A percentile compares a stretch with the other conserved stretches of the same genome.
These are phyloP conservation scores for Hordeum marinum DNA, from an alignment of 176 grass and related monocot genomes.

Conservation along the genomic window DNA sequence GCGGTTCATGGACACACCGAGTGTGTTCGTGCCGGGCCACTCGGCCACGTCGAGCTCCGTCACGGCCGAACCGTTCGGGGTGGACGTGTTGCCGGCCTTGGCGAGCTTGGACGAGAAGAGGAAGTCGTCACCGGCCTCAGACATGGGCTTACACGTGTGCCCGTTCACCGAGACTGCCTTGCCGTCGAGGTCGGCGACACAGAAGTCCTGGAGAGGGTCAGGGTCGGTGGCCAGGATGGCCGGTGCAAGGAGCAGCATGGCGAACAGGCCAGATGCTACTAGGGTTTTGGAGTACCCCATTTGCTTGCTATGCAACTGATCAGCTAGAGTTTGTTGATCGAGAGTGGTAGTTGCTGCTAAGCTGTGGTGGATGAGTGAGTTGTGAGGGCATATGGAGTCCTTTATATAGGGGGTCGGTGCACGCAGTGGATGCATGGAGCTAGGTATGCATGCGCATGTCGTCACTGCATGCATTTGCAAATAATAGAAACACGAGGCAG, in stretches of 20 bases:
- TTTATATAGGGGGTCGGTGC: constrained; percentile 9
- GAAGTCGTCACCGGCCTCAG: constrained; percentile 26
- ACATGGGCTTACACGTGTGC: constrained; percentile 26
- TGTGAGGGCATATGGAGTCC: background rate
- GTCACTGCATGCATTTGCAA: no score
- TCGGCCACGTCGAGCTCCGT: constrained; percentile 22
- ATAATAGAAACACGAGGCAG: background rate
- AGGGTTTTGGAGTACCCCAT: constrained; percentile 5
- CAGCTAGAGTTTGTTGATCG: background rate
- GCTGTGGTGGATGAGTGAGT: background rate
- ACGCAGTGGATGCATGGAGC: background rate
- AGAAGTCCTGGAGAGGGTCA: constrained; percentile 62
- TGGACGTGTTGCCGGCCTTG: constrained; percentile 26
- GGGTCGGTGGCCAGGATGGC: constrained; percentile 16
- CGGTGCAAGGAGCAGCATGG: background rate
- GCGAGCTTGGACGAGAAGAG: constrained; percentile 30
- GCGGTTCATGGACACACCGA: constrained; percentile 74
- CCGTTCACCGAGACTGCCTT: constrained; percentile 26
- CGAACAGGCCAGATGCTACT: background rate
- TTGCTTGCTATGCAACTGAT: background rate
- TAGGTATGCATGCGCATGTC: no score
- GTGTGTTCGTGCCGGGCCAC: constrained; percentile 61
- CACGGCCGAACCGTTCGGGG: constrained; percentile 42
- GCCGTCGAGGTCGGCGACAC: constrained; percentile 33
- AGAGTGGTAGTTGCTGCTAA: background rate